Evolutionary conservation across 148 eudicot species (phyloP).

Genomic region (Vaccinium darrowii): DNA sequence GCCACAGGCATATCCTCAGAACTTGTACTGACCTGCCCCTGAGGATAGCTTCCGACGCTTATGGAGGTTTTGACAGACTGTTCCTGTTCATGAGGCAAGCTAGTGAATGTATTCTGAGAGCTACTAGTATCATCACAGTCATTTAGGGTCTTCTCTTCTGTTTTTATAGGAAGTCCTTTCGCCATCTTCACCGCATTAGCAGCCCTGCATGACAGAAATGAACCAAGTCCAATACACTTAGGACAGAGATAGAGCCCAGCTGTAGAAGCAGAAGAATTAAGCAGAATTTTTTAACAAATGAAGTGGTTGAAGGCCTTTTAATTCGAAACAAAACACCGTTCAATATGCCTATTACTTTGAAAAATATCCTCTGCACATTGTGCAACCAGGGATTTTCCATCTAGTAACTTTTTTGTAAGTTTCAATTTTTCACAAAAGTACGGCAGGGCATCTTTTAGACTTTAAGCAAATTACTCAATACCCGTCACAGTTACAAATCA

Average conservation of each 20-base stretch:
- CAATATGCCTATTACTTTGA: background rate
- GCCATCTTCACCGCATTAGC: conserved; percentile 85
- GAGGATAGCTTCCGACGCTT: conserved; percentile 75
- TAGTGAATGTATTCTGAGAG: conserved; percentile 88
- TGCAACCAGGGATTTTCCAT: background rate
- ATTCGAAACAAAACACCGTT: background rate
- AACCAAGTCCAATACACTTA: conserved; percentile 7
- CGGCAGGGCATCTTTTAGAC: background rate
- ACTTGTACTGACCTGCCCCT: conserved; percentile 77
- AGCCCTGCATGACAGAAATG: conserved; percentile 59
- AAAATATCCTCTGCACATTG: background rate
- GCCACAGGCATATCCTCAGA: conserved; percentile 68
- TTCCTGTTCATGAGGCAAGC: conserved; percentile 85
- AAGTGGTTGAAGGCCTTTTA: background rate
- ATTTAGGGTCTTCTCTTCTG: conserved; percentile 68
- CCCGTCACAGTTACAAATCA: background rate
- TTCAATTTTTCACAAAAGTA: background rate
- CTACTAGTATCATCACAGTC: conserved; percentile 79
- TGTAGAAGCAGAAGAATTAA: background rate
- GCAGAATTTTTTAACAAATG: background rate
- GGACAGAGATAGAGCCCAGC: background rate
- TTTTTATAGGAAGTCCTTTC: conserved; percentile 61
- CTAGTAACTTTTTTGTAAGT: background rate
- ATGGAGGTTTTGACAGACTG: conserved; percentile 77
- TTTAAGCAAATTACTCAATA: background rate